Evolutionary conservation across 495 filamentous ascomycete species (phyloP), one percentile per base, ranked within the genome.

Genomic region (Aspergillus kassunensis): DNA sequence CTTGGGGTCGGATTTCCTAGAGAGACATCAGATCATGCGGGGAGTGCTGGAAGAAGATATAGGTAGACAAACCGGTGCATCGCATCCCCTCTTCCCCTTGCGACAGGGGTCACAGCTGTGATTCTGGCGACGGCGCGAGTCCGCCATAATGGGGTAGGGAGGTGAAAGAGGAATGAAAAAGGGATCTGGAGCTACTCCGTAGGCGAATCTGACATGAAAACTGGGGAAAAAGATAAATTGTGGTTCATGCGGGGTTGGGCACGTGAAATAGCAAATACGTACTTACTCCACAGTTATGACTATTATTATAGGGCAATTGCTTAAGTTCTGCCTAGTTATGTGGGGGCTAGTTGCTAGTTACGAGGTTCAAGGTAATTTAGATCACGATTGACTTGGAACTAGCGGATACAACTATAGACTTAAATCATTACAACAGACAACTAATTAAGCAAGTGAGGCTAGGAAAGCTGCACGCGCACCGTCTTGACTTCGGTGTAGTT

Each of bases 401-500:
- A n/a, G n/a, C n/a, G n/a, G n/a, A n/a, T n/a, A n/a, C n/a, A n/a
- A n/a, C n/a, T n/a, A n/a, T n/a, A n/a, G n/a, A 40, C 36, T 19
- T 7, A 8, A 15, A 34, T 34, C n/a, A n/a, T n/a, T n/a, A 34
- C 36, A 27, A 27, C 4, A 27, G 9, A 27, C 9, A 27, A 27
- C 4, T 4, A 27, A 27, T 27, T 4, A 9, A 27, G 9, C 4
- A 27, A 27, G 4, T 4, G 9, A 27, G 24, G 24, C 24, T 27
- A 4, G 24, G 24, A 27, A 27, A 44, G 23, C 23, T 46, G 27
- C 31, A 47, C 44, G 19, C 31, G 44, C 10, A 47, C 44, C 3
- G 44, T 36, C 44, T 47, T 47, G 30, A 33, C 27, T 13, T 47
- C 18, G 9, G 44, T 47, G 20, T 47, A 47, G 13, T 35, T 36